Evolutionary conservation across 2,329 filamentous ascomycete genomes (phyloP), one percentile per base, ranked within the genome.

Genomic region (Colletotrichum cereale): DNA sequence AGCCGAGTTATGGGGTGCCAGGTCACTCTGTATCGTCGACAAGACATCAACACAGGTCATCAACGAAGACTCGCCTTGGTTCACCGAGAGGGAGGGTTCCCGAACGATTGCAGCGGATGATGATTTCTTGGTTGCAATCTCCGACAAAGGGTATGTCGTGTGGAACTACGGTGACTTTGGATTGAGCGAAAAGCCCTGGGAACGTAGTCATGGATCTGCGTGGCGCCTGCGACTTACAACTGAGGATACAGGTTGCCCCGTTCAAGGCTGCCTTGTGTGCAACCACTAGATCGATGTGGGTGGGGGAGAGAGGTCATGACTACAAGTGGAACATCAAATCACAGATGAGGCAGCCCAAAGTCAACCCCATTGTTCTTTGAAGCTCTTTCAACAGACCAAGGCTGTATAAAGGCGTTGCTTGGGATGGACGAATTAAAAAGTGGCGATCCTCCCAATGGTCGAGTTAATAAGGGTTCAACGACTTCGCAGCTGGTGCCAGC

Each of bases 121-220:
- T n/a, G 52, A 71, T 3, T 67, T 68, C 38, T 29, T 71, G 14
- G 10, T 71, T 16, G 40, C 34, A 2, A 21, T 57, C 11, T 40
- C 40, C 10, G 8, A 5, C 5, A 7, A 36, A 5, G 40, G 56
- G 2, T 71, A 62, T 34, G 4, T 21, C 24, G 64, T 24, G 5
- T 71, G 65, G 56, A 71, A 71, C 3, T 56, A 57, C 11, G 48
- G 62, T 12, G 7, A 60, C 0, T 10, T 21, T 16, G 2, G 6
- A 0, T 40, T 38, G 12, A 50, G 34, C 14, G 14, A 26, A 1
- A 11, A 53, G 47, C 53, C 62, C 1, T 70, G 67, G 67, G 5
- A 10, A 8, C n/a, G 0, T 6, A 56, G 42, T 2, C 5, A 7
- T 24, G 55, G 14, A 26, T 16, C 1, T 36, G 47, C 5, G 8